Evolutionary conservation across 352 stramenopile species (phyloP), one percentile per base, ranked within the genome.

Genomic region (Aphanomyces astaci): DNA sequence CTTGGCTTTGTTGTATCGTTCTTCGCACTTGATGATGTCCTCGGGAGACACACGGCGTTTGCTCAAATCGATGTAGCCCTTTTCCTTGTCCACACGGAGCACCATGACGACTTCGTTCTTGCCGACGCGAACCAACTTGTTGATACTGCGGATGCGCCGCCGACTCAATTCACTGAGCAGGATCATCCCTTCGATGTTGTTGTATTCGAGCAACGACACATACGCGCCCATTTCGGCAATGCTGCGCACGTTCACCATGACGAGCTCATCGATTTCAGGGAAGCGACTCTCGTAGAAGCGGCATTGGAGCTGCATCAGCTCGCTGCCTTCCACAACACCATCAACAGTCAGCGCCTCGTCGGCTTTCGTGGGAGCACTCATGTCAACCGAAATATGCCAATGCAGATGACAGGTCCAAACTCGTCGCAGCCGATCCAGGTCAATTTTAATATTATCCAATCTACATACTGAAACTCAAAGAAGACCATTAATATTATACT

Each of bases 121-220:
- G 70, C 97, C 97, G n/a, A 99, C 97, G 33, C 97, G 92, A 72
- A 99, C 99, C 28, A 99, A 84, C 84, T 99, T 99, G 80, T 99
- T 99, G 82, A 99, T 99, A 60, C 92, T 98, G 19, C 98, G 96
- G 76, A 99, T 99, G 67, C 98, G 97, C 77, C 97, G 90, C 13
- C 97, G 87, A 53, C 90, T 98, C 48, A 99, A 84, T 79, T 99
- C 98, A n/a, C 90, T 98, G 10, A 99, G 81, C 72, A 99, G 73
- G 75, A 99, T 99, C 92, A 99, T 99, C 54, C 98, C 98, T 74
- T 98, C 92, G 72, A 99, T 99, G 83, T 99, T 98, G 85, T 99
- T 98, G 90, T 99, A 99, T 84, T 99, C 98, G 54, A 99, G 87
- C 46, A 99, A 86, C 51, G 90, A 98, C 56, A 99, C 98, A 80